Conservation (phyloP, 2,329 filamentous ascomycete species). For the Diplodia intermedia region DNA sequence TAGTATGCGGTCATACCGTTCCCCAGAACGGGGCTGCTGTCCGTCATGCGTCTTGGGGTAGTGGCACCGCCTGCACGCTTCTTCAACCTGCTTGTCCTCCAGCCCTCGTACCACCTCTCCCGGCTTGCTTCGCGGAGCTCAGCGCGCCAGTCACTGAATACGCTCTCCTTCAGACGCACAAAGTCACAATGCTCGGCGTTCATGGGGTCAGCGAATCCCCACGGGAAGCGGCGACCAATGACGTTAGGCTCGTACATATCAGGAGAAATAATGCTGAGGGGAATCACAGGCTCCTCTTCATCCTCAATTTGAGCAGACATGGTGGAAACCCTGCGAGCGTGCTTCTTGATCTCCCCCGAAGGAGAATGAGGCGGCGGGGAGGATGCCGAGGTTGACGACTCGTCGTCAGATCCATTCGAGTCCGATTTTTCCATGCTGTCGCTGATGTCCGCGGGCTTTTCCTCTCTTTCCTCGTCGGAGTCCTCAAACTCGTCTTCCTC, state of each 20-base stretch:
- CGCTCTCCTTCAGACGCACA: constrained; percentile 82
- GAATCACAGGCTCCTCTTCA: constrained; percentile 70
- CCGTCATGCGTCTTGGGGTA: constrained; percentile 23
- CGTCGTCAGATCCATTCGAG: constrained; percentile 44
- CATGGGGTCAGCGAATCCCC: constrained; percentile 96
- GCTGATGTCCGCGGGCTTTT: constrained; percentile 41
- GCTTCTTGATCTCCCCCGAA: constrained; percentile 38
- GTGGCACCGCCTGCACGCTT: background rate
- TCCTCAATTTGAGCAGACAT: constrained; percentile 46
- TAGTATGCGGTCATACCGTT: constrained; percentile 24
- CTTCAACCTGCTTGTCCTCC: constrained; percentile 71
- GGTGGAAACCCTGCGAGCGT: constrained; percentile 51
- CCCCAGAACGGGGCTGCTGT: constrained; percentile 10
- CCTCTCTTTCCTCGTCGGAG: constrained; percentile 42
- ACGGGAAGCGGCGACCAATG: constrained; percentile 88
- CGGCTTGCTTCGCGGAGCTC: constrained; percentile 90
- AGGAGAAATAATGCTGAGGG: constrained; percentile 91
- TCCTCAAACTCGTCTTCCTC: constrained; percentile 57
- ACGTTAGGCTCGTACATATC: constrained; percentile 84
- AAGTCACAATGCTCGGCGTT: constrained; percentile 94
- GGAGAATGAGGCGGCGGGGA: constrained; percentile 46
- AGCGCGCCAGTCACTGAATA: constrained; percentile 91
- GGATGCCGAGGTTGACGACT: constrained; percentile 43
- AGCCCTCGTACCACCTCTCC: constrained; percentile 94
- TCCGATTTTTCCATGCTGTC: constrained; percentile 50